Base-by-base conservation (phyloP, 768 basidiomycete species). In the Phlebiopsis flavidoalba region DNA sequence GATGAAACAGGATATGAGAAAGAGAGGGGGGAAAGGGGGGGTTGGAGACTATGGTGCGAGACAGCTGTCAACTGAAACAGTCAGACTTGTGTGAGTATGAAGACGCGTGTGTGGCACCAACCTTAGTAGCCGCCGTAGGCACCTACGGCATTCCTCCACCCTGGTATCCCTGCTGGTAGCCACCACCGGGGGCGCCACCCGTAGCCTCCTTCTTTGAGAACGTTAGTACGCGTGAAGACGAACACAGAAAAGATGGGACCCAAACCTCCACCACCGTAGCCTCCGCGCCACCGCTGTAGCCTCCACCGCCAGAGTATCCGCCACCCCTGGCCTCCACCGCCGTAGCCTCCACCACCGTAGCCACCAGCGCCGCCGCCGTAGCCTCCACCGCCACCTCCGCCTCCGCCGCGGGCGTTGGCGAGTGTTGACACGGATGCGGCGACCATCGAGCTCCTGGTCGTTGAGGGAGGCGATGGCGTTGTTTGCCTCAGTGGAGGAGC, bases 391-490 rank as follows among this genome's bases (percentile, higher is more conserved):
- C 77, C 76, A 8, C 83, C 83, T 40, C 82, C 83, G 4, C 82
- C 83, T n/a, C 75, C 71, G 50, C 76, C 73, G 54, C 88, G 82
- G 53, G 87, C 84, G 64, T 92, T 91, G 43, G 89, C 88, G 56
- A 90, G 78, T n/a, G 79, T 96, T 98, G 55, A 85, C 83, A 74
- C 93, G 93, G 71, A 98, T 86, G 62, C 90, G 82, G 65, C 96
- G 85, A 54, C 95, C 95, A 75, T 98, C 96, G 64, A 98, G 86
- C 65, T 96, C 93, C 66, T 89, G 85, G 71, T 97, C 95, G 76
- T 98, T 89, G 72, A 96, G 77, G 46, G 72, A 77, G 49, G 54
- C 62, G 71, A 97, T 96, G 49, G 95, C 94, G 62, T 79, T 78
- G 11, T 89, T 77, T 49, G 95, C 95, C 73, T 96, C 93, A 33